Conservation (phyloP, 1,284 basidiomycete species). For the Ceraceosorus guamensis region DNA sequence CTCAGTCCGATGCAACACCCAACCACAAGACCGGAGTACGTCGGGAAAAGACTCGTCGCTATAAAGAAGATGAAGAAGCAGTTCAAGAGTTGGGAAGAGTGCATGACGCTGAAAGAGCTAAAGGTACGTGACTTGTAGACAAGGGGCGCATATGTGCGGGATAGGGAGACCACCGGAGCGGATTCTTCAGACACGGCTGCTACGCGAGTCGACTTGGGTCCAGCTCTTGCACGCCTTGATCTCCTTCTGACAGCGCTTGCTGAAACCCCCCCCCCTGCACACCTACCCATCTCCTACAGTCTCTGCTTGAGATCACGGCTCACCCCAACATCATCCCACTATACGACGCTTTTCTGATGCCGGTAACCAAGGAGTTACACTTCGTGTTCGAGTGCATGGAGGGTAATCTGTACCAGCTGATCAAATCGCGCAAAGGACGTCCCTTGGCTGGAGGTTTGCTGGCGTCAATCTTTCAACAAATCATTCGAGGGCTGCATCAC, state of each 20-base stretch:
- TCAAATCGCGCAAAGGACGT: slow-evolving; percentile 89
- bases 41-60: slow-evolving; percentile 87
- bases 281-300: slow-evolving; percentile 56
- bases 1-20: slow-evolving; percentile 50
- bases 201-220: neutral
- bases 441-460: slow-evolving; percentile 89
- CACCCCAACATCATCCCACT: slow-evolving; percentile 97
- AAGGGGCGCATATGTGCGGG: neutral
- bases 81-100: slow-evolving; percentile 96
- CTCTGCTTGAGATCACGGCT: slow-evolving; percentile 81
- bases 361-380: slow-evolving; percentile 86
- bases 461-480: slow-evolving; percentile 88
- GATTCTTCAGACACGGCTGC: neutral
- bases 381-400: slow-evolving; percentile 99
- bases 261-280: neutral
- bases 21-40: slow-evolving; percentile 80
- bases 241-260: neutral
- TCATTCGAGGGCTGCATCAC: slow-evolving; percentile 80
- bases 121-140: slow-evolving; percentile 58
- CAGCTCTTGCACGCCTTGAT: neutral
- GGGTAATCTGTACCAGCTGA: slow-evolving; percentile 97
- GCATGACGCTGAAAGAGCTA: slow-evolving; percentile 87
- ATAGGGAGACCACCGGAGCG: neutral
- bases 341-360: slow-evolving; percentile 96
- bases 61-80: slow-evolving; percentile 97